Percentiles rank a stretch among this genome's conserved stretches.
Evolutionary conservation across 176 grass and related monocot species (phyloP).

Genomic region (Eleusine indica): DNA sequence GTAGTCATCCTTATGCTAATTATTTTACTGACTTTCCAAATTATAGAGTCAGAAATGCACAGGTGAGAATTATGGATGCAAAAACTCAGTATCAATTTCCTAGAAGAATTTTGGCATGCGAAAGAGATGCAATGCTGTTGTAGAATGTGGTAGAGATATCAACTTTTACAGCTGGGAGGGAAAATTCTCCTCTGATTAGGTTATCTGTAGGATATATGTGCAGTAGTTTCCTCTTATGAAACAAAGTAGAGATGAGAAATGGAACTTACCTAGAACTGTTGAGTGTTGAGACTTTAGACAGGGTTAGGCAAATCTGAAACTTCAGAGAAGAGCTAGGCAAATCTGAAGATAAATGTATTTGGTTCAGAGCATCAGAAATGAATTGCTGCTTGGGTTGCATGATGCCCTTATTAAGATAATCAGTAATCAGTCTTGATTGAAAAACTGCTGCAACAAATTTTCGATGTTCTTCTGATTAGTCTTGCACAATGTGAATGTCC

Average conservation of each 20-base stretch:
- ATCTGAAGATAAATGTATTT: slow-evolving; percentile 24
- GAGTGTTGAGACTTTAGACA: not conserved
- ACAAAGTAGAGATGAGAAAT: slow-evolving; percentile 28
- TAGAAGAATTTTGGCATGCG: not conserved
- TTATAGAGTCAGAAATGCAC: slow-evolving; percentile 13
- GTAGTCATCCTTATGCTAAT: not conserved
- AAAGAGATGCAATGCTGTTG: not conserved
- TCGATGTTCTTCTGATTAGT: not conserved
- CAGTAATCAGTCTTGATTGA: slow-evolving; percentile 3
- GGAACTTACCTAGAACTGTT: slow-evolving; percentile 28
- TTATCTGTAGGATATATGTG: slow-evolving; percentile 43
- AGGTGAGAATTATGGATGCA: not conserved
- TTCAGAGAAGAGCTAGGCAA: slow-evolving; percentile 10
- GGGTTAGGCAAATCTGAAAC: slow-evolving; percentile 32
- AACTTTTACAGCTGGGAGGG: slow-evolving; percentile 37
- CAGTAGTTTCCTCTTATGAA: slow-evolving; percentile 46
- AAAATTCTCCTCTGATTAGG: slow-evolving; percentile 36
- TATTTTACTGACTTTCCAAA: slow-evolving; percentile 20
- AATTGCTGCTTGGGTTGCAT: slow-evolving; percentile 34
- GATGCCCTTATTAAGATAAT: slow-evolving; percentile 8
- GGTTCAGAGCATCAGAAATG: slow-evolving; percentile 6
- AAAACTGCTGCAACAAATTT: slow-evolving; percentile 11
- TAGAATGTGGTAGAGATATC: slow-evolving; percentile 31
- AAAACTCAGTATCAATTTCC: not conserved
- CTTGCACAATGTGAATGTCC: not conserved